Conservation (phyloP, 1,284 basidiomycete species). For the Filobasidium uniguttulatum region DNA sequence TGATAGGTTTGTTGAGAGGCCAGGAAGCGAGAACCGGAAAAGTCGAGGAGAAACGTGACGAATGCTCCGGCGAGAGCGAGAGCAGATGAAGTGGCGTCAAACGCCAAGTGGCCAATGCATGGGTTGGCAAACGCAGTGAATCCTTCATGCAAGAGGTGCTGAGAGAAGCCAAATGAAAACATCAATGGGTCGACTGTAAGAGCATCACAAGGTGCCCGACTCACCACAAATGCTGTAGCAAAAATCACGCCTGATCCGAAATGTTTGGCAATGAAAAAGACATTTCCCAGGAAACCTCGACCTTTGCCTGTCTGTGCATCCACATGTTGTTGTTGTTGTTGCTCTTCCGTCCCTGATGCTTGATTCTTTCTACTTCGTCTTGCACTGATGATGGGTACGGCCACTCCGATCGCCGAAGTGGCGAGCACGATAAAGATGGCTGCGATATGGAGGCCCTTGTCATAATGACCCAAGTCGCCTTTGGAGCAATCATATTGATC, state of each 20-base stretch:
- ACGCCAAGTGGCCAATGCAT: conserved; percentile 37
- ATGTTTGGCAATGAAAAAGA: conserved; percentile 35
- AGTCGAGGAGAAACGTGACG: conserved; percentile 32
- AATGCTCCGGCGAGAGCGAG: conserved; percentile 32
- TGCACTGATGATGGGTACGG: conserved; percentile 27
- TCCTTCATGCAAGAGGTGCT: conserved; percentile 37
- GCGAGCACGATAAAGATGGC: conserved; percentile 37
- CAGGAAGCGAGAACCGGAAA: conserved; percentile 22
- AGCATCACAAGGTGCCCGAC: too few relatives aligned
- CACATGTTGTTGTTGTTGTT: too few relatives aligned
- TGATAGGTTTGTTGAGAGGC: too few relatives aligned
- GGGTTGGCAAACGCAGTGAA: conserved; percentile 35
- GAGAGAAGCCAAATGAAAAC: conserved; percentile 6
- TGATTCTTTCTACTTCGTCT: too few relatives aligned
- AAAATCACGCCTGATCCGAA: conserved; percentile 38
- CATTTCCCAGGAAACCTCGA: conserved; percentile 8
- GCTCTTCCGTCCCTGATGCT: background rate
- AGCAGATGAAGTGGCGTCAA: conserved; percentile 36
- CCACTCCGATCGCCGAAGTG: conserved; percentile 31
- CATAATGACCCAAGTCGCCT: too few relatives aligned
- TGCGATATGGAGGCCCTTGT: conserved; percentile 37
- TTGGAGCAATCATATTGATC: too few relatives aligned
- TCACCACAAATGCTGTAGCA: conserved; percentile 35
- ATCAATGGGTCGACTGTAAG: too few relatives aligned
- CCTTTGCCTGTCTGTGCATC: conserved; percentile 7